Base-by-base conservation (phyloP, 2,329 filamentous ascomycete genomes). In the Drechmeria coniospora region DNA sequence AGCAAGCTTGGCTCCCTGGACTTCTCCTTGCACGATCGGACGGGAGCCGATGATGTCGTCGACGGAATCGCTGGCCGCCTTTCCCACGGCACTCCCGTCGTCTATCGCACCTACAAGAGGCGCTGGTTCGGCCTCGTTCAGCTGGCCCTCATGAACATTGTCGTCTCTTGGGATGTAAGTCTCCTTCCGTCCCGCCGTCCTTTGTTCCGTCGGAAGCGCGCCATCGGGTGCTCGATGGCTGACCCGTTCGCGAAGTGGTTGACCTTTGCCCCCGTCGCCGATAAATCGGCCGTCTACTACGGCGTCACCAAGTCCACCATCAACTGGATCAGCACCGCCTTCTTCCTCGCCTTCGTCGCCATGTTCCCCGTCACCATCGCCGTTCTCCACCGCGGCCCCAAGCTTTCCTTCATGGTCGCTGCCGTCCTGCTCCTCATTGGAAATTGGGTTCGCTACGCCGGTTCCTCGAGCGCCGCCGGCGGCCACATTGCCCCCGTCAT, bases 81-180 rank as follows among this genome's bases (percentile, higher is more conserved):
- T 11, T 32, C 43, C n/a, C 39, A 45, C 30, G 47, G 41, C 16
- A 30, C 36, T 8, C 38, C 46, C 13, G 42, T 35, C n/a, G 44
- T 47, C 33, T 61, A 59, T 30, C 50, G 50, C 29, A 59, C 56
- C 8, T 95, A 95, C 50, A 87, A 79, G 55, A 69, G 83, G 45
- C 69, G 90, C 24, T 98, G 83, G 74, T 80, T 93, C 49, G 90
- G 90, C 1, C 60, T 98, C 28, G 56, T 69, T 14, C 81, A 93
- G 53, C 56, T 95, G 46, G 78, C 84, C 6, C 54, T 95, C 43
- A 61, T 95, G 54, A 98, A 95, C 49, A 77, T 94, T 31, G 72
- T 95, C 34, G 78, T 93, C 23, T 92, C 81, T 45, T 95, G 87
- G 87, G 83, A 92, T 68, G 82, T 90, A 66, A 64, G 82, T 74